Percentiles rank a stretch among this genome's conserved stretches.
Evolutionary conservation across 805 yeast genomes (phyloP).

Genomic region (Danielia reshetovae): DNA sequence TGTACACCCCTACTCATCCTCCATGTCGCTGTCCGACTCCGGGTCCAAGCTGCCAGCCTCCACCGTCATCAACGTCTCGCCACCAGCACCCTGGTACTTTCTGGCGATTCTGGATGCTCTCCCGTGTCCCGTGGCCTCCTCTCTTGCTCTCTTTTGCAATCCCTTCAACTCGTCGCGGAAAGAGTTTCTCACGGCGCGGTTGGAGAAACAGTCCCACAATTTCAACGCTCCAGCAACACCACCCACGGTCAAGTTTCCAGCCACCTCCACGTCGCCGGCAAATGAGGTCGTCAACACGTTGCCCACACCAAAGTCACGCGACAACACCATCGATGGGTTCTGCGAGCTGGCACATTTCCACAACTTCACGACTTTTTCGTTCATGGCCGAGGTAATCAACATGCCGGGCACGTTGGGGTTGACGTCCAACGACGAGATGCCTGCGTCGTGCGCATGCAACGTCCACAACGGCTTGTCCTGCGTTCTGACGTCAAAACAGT

Average conservation of each 20-base stretch:
- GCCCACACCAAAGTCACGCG: constrained; percentile 92
- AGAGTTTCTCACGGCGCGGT: constrained; percentile 68
- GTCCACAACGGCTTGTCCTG: constrained; percentile 82
- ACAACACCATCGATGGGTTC: constrained; percentile 79
- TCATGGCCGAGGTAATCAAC: constrained; percentile 85
- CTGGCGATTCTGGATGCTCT: constrained; percentile 71
- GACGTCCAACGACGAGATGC: constrained; percentile 75
- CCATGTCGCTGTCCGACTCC: constrained; percentile 58
- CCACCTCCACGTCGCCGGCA: constrained; percentile 82
- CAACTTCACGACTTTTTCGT: constrained; percentile 78
- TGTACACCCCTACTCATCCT: constrained; percentile 24
- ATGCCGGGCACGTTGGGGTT: constrained; percentile 66
- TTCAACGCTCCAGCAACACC: constrained; percentile 83
- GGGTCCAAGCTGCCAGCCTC: constrained; percentile 56
- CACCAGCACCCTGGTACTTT: constrained; percentile 52
- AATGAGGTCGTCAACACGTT: constrained; percentile 79
- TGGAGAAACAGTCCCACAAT: constrained; percentile 89
- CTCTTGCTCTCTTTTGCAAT: constrained; percentile 55
- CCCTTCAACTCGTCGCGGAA: constrained; percentile 56
- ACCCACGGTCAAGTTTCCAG: constrained; percentile 81
- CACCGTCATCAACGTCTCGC: constrained; percentile 57
- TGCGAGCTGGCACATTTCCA: constrained; percentile 63
- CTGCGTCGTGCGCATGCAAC: constrained; percentile 94
- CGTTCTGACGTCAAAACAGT: constrained; percentile 80
- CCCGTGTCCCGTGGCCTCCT: constrained; percentile 51